Evolutionary conservation across 1,284 basidiomycete genomes (phyloP).

Genomic region (Exobasidium rhododendri): DNA sequence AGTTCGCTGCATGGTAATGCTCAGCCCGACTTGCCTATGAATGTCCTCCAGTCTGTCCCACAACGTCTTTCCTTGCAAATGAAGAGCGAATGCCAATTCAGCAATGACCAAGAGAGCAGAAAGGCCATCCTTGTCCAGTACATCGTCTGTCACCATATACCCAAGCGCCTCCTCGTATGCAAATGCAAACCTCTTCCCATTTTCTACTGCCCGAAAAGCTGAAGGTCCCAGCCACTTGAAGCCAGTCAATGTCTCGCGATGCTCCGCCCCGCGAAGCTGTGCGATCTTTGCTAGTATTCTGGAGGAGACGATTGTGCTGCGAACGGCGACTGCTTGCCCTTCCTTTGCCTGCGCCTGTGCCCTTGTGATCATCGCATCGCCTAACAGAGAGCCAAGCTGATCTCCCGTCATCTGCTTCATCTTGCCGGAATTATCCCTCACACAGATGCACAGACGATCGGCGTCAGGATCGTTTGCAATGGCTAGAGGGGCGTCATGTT

Average conservation of each 20-base stretch:
- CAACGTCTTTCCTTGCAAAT: slow-evolving; percentile 30
- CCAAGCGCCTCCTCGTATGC: slow-evolving; percentile 49
- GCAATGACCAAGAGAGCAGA: slow-evolving; percentile 38
- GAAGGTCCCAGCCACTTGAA: slow-evolving; percentile 51
- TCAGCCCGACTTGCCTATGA: slow-evolving; percentile 33
- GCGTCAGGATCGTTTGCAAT: slow-evolving; percentile 48
- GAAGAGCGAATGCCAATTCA: slow-evolving; percentile 35
- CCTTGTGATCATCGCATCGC: slow-evolving; percentile 38
- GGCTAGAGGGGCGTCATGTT: slow-evolving; percentile 32
- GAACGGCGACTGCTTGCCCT: slow-evolving; percentile 21
- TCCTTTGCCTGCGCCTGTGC: slow-evolving; percentile 21
- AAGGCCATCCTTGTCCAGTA: slow-evolving; percentile 49
- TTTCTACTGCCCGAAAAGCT: slow-evolving; percentile 25
- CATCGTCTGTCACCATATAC: slow-evolving; percentile 39
- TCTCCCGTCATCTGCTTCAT: slow-evolving; percentile 41
- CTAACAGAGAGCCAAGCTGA: slow-evolving; percentile 39
- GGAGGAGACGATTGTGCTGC: slow-evolving; percentile 42
- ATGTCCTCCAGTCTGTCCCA: slow-evolving; percentile 44
- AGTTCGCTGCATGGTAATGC: slow-evolving; percentile 40
- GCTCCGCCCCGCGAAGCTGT: slow-evolving; percentile 24
- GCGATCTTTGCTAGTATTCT: slow-evolving; percentile 39
- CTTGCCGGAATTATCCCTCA: slow-evolving; percentile 27
- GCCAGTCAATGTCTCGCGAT: slow-evolving; percentile 43
- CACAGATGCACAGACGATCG: slow-evolving; percentile 39
- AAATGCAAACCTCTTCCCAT: slow-evolving; percentile 36